Conservation (phyloP, 345 rosid genomes). For the Lumnitzera racemosa region DNA sequence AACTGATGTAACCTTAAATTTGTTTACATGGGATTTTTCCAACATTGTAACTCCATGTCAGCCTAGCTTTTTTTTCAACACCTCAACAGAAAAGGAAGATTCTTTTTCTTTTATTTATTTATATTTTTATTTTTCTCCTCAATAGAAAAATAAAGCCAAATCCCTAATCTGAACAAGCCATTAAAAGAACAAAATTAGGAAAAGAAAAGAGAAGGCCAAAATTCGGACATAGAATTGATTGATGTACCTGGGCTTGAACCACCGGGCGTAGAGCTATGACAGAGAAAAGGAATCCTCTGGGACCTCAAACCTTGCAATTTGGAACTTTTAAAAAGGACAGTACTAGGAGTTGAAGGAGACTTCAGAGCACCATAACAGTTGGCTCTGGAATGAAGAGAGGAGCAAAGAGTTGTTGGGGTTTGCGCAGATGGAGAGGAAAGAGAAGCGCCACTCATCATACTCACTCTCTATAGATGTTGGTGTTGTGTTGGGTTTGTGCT, state of each 20-base stretch:
- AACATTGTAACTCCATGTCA: too few species aligned
- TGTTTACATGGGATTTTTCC: too few species aligned
- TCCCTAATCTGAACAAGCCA: neutral
- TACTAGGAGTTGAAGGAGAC: too few species aligned
- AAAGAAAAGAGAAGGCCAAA: neutral
- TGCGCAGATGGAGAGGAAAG: slow-evolving; percentile 4
- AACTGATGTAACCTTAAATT: too few species aligned
- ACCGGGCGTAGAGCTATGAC: slow-evolving; percentile 29
- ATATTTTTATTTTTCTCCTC: too few species aligned
- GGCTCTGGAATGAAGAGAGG: slow-evolving; percentile 11
- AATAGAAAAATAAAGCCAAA: neutral
- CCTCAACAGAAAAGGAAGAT: neutral
- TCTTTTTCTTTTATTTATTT: neutral
- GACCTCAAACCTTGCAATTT: slow-evolving; percentile 11
- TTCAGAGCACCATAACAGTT: neutral
- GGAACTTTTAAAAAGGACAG: slow-evolving; percentile 8
- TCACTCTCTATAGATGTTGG: neutral
- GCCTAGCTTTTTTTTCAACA: too few species aligned
- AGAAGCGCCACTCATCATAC: slow-evolving; percentile 11
- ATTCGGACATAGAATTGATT: neutral
- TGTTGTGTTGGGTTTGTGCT: neutral
- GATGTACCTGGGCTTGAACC: slow-evolving; percentile 28
- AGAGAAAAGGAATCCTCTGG: slow-evolving; percentile 16
- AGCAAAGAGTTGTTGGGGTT: neutral
- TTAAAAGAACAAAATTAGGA: neutral